A percentile compares a stretch with the other conserved stretches of the same genome.
Conservation (phyloP, 2,329 filamentous ascomycete species). For the Alternaria metachromatica region DNA sequence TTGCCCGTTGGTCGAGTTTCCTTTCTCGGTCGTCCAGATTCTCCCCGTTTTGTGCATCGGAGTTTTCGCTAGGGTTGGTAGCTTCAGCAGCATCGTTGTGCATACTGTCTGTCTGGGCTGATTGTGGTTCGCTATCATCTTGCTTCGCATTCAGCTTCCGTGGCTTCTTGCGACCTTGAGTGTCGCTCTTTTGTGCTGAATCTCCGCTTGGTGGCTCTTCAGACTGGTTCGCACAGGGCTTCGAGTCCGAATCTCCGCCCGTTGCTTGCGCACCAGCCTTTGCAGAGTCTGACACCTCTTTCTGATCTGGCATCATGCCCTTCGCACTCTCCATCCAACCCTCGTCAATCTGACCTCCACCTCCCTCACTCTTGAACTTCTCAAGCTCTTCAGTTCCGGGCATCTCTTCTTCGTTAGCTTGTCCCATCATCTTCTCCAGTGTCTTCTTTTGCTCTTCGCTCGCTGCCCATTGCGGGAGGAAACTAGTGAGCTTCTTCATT, state of each 20-base stretch:
- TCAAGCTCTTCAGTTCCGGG: slow-evolving; percentile 24
- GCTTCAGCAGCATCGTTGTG: background rate
- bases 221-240: background rate
- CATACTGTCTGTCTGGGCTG: background rate
- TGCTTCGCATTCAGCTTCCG: slow-evolving; percentile 21
- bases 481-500: slow-evolving; percentile 22
- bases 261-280: slow-evolving; percentile 2
- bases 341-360: slow-evolving; percentile 11
- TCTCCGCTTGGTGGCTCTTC: background rate
- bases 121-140: background rate
- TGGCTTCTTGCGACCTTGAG: slow-evolving; percentile 20
- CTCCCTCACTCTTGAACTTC: slow-evolving; percentile 18
- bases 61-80: background rate
- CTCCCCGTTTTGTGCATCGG: background rate
- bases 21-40: background rate
- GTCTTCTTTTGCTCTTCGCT: slow-evolving; percentile 27
- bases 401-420: slow-evolving; percentile 24
- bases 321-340: slow-evolving; percentile 16
- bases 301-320: slow-evolving; percentile 16
- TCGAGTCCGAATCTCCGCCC: background rate
- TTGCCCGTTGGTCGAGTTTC: background rate
- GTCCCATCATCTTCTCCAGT: slow-evolving; percentile 28
- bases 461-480: slow-evolving; percentile 22
- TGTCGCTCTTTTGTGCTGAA: background rate
- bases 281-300: slow-evolving; percentile 1